Evolutionary conservation across 2,329 filamentous ascomycete genomes (phyloP).

Genomic region (Fusarium beomiforme): DNA sequence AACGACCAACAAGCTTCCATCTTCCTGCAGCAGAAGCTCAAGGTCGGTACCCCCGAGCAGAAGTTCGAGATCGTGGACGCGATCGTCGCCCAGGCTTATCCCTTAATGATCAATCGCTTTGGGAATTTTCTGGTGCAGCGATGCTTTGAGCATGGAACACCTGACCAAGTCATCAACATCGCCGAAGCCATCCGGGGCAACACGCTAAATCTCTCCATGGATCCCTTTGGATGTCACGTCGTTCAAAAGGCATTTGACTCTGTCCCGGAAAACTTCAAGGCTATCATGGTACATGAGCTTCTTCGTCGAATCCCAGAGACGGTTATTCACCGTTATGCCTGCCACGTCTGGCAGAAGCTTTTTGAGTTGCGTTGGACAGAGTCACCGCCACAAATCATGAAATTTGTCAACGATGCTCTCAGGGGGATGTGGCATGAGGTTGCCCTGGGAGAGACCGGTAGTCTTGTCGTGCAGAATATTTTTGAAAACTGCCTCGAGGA

Average conservation of each 20-base stretch:
- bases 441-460: constrained; percentile 95
- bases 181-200: constrained; percentile 94
- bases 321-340: constrained; percentile 97
- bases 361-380: constrained; percentile 97
- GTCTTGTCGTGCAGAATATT: constrained; percentile 98
- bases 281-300: constrained; percentile 98
- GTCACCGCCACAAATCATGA: constrained; percentile 97
- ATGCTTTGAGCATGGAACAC: constrained; percentile 97
- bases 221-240: constrained; percentile 97
- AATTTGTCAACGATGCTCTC: constrained; percentile 94
- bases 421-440: constrained; percentile 99
- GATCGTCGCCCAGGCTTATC: constrained; percentile 94
- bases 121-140: constrained; percentile 98
- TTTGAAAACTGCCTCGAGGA: constrained; percentile 99
- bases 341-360: constrained; percentile 99
- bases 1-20: constrained; percentile 99
- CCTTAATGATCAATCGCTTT: constrained; percentile 97
- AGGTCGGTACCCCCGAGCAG: constrained; percentile 92
- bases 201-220: constrained; percentile 95
- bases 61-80: constrained; percentile 98
- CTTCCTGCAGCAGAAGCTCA: constrained; percentile 98
- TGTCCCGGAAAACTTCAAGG: constrained; percentile 97
- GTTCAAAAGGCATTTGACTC: constrained; percentile 99
- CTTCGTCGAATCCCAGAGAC: constrained; percentile 96
- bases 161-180: constrained; percentile 94